Conservation (phyloP, 768 basidiomycete genomes). For the Atractiella rhizophila region DNA sequence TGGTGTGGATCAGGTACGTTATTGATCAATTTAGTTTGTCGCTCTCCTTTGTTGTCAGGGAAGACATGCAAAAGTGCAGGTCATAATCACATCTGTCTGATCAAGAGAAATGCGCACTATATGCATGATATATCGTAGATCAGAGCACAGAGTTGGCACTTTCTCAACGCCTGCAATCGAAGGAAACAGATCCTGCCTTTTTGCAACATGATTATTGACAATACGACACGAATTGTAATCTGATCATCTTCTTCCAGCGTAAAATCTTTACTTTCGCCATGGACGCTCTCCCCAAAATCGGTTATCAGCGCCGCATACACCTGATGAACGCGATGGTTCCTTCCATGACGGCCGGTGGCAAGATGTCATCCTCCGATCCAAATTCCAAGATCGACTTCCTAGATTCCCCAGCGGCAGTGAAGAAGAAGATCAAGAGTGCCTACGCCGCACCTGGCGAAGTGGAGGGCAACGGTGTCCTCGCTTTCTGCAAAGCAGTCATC, state of each 20-base stretch:
- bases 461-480: slow-evolving; percentile 43
- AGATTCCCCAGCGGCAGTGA: slow-evolving; percentile 54
- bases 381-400: slow-evolving; percentile 97
- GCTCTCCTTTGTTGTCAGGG: neutral
- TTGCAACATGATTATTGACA: neutral
- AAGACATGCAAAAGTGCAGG: no score
- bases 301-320: slow-evolving; percentile 82
- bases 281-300: slow-evolving; percentile 72
- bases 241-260: no score
- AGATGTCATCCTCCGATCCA: slow-evolving; percentile 95
- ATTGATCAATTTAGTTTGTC: neutral
- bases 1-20: slow-evolving; percentile 67
- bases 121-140: no score
- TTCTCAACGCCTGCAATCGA: slow-evolving; percentile 6
- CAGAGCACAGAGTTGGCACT: no score
- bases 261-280: slow-evolving; percentile 99
- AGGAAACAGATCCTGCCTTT: neutral
- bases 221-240: no score
- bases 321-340: slow-evolving; percentile 90
- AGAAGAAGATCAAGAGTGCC: slow-evolving; percentile 69
- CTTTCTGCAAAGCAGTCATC: slow-evolving; percentile 25
- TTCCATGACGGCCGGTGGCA: slow-evolving; percentile 30
- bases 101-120: no score
- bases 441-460: slow-evolving; percentile 84
- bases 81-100: no score